A percentile compares a stretch with the other conserved stretches of the same genome.
Conservation (phyloP, 208 protist genomes). For the Trypanosoma theileri region DNA sequence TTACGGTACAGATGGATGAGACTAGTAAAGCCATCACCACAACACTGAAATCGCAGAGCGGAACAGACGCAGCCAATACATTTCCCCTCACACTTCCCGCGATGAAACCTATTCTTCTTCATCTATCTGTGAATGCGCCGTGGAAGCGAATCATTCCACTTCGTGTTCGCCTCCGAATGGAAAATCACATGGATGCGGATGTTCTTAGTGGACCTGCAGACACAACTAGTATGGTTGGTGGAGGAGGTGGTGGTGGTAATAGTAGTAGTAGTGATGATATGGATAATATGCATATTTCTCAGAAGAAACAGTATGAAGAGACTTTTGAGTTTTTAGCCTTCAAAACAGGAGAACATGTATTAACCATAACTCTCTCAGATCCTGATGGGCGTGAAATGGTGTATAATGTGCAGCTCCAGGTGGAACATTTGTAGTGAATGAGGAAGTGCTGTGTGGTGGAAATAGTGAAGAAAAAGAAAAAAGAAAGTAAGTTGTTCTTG, state of each 20-base stretch:
- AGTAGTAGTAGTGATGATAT: too few species aligned
- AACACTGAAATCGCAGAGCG: neutral
- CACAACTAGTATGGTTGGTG: conserved; percentile 46
- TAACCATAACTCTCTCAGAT: conserved; percentile 67
- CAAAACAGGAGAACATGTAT: conserved; percentile 68
- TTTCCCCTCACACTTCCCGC: conserved; percentile 38
- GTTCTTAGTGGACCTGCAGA: conserved; percentile 69
- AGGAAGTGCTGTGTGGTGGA: neutral
- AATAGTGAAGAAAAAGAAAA: neutral
- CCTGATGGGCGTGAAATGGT: conserved; percentile 53
- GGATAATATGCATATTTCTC: neutral
- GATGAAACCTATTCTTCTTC: conserved; percentile 53
- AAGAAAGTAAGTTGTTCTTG: neutral
- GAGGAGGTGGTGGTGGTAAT: conserved; percentile 25
- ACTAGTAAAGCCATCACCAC: neutral
- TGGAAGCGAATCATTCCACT: conserved; percentile 70
- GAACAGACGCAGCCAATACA: neutral
- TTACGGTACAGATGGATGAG: conserved; percentile 11
- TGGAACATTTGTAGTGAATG: conserved; percentile 32
- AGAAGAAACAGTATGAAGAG: conserved; percentile 36
- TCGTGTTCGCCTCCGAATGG: conserved; percentile 52
- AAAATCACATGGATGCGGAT: conserved; percentile 65
- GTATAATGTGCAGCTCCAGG: conserved; percentile 51
- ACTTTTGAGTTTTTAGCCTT: conserved; percentile 75
- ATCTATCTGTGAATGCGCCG: conserved; percentile 46